A percentile compares a stretch with the other conserved stretches of the same genome.
Evolutionary conservation across 352 stramenopile genomes (phyloP).

Genomic region (Phytophthora hybrid): DNA sequence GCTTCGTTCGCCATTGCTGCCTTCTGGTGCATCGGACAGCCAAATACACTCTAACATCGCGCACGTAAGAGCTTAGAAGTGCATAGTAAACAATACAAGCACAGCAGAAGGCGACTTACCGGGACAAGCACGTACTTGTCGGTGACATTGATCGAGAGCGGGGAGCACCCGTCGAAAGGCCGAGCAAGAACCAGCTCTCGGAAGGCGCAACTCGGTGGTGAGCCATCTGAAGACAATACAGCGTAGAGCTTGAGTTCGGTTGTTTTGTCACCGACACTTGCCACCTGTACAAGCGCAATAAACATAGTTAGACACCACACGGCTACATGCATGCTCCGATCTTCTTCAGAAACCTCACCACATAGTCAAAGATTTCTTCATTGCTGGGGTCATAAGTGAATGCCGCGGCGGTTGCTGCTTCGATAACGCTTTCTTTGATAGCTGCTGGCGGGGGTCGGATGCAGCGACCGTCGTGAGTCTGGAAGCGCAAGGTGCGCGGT

Average conservation of each 20-base stretch:
- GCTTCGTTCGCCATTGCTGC: conserved; percentile 62
- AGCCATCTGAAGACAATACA: conserved; percentile 65
- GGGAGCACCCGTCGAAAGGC: conserved; percentile 63
- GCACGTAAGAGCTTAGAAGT: neutral
- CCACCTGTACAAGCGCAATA: conserved; percentile 38
- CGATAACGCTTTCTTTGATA: conserved; percentile 31
- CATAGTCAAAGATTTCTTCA: conserved; percentile 53
- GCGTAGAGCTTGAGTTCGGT: conserved; percentile 61
- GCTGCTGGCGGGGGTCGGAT: conserved; percentile 16
- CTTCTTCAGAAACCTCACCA: conserved; percentile 39
- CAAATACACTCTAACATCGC: conserved; percentile 42
- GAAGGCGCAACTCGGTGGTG: conserved; percentile 62
- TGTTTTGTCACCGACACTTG: conserved; percentile 52
- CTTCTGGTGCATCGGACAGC: conserved; percentile 76
- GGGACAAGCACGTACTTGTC: conserved; percentile 70
- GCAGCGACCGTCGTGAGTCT: conserved; percentile 62
- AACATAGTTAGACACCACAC: neutral
- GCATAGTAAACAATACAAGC: neutral
- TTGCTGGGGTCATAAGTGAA: conserved; percentile 19
- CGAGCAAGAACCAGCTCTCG: conserved; percentile 59
- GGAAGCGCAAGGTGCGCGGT: conserved; percentile 68
- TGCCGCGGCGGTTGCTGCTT: conserved; percentile 22
- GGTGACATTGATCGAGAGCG: conserved; percentile 51
- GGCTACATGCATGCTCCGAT: neutral
- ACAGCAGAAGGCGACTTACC: conserved; percentile 34